Base-by-base conservation (phyloP, 202 grass and related monocot genomes). In the Bolboschoenoplectus hybrid region DNA sequence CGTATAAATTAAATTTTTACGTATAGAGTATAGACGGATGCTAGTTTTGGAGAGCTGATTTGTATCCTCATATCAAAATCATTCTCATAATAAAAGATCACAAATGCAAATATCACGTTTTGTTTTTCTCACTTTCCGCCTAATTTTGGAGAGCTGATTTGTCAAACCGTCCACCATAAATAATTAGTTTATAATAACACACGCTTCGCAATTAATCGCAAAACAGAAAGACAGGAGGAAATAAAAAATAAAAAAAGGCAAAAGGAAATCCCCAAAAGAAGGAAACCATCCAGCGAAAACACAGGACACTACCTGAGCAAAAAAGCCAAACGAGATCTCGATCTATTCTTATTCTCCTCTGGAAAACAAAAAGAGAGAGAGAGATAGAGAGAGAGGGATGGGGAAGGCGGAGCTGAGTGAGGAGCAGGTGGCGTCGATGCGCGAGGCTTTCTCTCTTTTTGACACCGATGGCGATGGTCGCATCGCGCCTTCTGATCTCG, bases 341-440 rank as follows among this genome's bases (percentile, higher is more conserved):
- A 84, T 84, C 82, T 84, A 69, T 40, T 19, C 16, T 56, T 26
- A 26, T 26, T 8, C 20, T 5, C 5, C 9, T 38, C 55, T 16
- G 2, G 17, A 52, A 51, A 16, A 6, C 0, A 40, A 16, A 36
- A 40, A 83, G 40, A 47, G 40, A 35, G 26, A 14, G 62, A 38
- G 49, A 71, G 45, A 65, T 19, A 36, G 41, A 47, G 14, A 47
- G 39, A 47, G 13, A 67, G 49, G 50, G 49, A 90, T 90, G 89
- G 89, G 73, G 57, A 88, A 82, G 77, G 75, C 67, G 53, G 86
- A 88, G 66, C 67, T 83, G 46, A 91, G 84, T 44, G 89, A 91
- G 12, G 89, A 91, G 82, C 89, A 91, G 83, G 86, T 91, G 67
- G 76, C 89, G 76, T 91, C 83, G 83, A 91, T 91, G 89, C 82